Evolutionary conservation across 192 early-diverging fungal genomes (phyloP).

Genomic region (Irineochytrium annulatum): DNA sequence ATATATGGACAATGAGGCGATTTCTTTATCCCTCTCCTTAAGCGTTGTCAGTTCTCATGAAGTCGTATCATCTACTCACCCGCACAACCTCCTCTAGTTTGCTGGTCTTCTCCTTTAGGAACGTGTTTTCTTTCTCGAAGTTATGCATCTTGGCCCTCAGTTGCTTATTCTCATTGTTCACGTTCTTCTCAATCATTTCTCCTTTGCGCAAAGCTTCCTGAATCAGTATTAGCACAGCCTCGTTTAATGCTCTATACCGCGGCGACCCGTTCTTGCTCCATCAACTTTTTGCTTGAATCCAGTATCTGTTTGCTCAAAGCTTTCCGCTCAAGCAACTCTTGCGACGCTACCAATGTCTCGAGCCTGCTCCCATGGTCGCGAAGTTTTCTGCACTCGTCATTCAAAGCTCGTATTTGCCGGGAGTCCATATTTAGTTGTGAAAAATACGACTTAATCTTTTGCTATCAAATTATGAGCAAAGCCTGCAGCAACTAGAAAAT

Average conservation of each 20-base stretch:
- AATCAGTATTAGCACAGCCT: not conserved
- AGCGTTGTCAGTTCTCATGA: not conserved
- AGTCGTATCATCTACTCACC: constrained; percentile 15
- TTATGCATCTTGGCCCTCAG: constrained; percentile 42
- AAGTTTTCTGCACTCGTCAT: constrained; percentile 40
- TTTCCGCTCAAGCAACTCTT: constrained; percentile 33
- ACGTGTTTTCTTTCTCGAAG: constrained; percentile 39
- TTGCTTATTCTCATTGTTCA: constrained; percentile 43
- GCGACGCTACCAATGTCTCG: constrained; percentile 33
- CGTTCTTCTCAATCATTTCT: constrained; percentile 47
- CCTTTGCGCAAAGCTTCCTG: constrained; percentile 39
- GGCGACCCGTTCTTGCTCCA: constrained; percentile 18
- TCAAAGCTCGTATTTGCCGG: constrained; percentile 38
- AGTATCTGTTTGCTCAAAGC: constrained; percentile 25
- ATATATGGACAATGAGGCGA: constrained; percentile 56
- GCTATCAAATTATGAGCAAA: constrained; percentile 19
- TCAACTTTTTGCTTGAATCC: constrained; percentile 12
- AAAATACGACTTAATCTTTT: constrained; percentile 49
- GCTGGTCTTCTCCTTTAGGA: constrained; percentile 31
- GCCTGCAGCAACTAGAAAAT: not conserved
- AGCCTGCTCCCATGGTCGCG: constrained; percentile 32
- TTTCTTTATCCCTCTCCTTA: constrained; percentile 56
- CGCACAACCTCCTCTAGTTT: constrained; percentile 36
- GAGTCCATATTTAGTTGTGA: constrained; percentile 35
- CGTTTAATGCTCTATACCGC: constrained; percentile 22